Base-by-base conservation (phyloP, 352 stramenopile species). In the Pythium aquatile region DNA sequence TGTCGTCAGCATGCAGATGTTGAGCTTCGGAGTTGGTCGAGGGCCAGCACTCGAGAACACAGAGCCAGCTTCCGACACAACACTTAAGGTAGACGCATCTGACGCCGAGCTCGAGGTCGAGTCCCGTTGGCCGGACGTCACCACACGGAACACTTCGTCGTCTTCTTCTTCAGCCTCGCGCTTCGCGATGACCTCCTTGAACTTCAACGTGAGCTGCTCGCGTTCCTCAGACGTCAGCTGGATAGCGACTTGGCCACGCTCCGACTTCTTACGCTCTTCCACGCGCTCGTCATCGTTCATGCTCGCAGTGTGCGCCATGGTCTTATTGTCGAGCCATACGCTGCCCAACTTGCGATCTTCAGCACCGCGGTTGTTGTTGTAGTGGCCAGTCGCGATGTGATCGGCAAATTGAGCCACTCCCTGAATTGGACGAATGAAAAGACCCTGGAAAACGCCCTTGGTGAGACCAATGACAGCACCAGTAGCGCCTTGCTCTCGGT, bases 1-100 rank as follows among this genome's bases (percentile, higher is more conserved):
- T 8, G 74, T 83, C n/a, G 69, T 78, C 57, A 90, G 71, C 68
- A 92, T 77, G 49, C 78, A 86, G 61, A 93, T 84, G 44, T 86
- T 91, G 78, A 93, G 87, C 57, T 69, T 75, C 10, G 76, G 79
- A 13, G 89, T 47, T 1, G 44, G 40, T n/a, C 20, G 40, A 53
- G 39, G 68, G 49, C 55, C 61, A 29, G 59, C 61, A 13, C 40
- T 58, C 16, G n/a, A 42, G 40, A 55, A 55, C 30, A 49, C 33
- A 0, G 48, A 64, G 9, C 57, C 58, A 5, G 51, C 47, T 6
- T 58, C 58, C 17, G 58, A 56, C n/a, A 37, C 35, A 2, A 29
- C 20, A 32, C 14, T 62, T 32, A 57, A 4, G 1, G 46, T 57
- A 24, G 47, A 51, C 9, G 4, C 37, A 17, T 53, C 37, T 2